Evolutionary conservation across 306 rosid species (phyloP).

Genomic region (Citrullus amarus): DNA sequence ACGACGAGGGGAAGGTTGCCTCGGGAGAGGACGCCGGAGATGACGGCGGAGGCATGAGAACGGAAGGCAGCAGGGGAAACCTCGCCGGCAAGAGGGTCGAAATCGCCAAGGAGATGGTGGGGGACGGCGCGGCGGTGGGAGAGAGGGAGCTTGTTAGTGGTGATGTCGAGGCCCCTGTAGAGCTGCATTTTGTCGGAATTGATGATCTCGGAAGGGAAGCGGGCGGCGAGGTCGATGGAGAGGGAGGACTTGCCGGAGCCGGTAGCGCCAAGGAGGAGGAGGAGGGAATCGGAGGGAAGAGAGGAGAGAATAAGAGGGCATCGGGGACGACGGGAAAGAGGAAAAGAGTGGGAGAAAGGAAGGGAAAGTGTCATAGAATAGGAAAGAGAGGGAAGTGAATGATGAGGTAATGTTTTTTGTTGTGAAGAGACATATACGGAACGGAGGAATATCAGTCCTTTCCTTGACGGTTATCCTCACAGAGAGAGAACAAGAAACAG

Average conservation of each 20-base stretch:
- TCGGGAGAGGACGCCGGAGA: slow-evolving; percentile 24
- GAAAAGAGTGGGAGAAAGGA: slow-evolving; percentile 16
- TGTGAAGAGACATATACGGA: slow-evolving; percentile 9
- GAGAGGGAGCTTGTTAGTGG: slow-evolving; percentile 74
- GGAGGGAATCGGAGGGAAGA: not conserved
- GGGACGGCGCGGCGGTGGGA: slow-evolving; percentile 41
- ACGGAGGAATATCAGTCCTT: not conserved
- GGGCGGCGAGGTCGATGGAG: slow-evolving; percentile 68
- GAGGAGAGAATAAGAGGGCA: slow-evolving; percentile 40
- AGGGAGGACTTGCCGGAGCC: slow-evolving; percentile 80
- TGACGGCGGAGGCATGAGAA: slow-evolving; percentile 13
- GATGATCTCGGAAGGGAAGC: slow-evolving; percentile 52
- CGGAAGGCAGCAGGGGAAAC: slow-evolving; percentile 50
- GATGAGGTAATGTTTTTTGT: slow-evolving; percentile 1
- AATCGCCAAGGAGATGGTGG: slow-evolving; percentile 71
- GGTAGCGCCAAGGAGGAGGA: slow-evolving; percentile 75
- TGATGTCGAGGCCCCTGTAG: slow-evolving; percentile 61
- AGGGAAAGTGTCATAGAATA: slow-evolving; percentile 32
- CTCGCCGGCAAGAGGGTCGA: slow-evolving; percentile 34
- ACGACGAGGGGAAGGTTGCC: slow-evolving; percentile 52
- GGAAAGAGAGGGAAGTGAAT: not conserved
- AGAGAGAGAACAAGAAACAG: too few relatives aligned
- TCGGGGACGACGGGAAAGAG: not conserved
- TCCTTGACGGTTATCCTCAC: too few relatives aligned
- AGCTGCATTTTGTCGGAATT: slow-evolving; percentile 92